Percentiles rank a stretch among this genome's conserved stretches.
Conservation (phyloP, 2,329 filamentous ascomycete species). For the Hypoxylon sp. region DNA sequence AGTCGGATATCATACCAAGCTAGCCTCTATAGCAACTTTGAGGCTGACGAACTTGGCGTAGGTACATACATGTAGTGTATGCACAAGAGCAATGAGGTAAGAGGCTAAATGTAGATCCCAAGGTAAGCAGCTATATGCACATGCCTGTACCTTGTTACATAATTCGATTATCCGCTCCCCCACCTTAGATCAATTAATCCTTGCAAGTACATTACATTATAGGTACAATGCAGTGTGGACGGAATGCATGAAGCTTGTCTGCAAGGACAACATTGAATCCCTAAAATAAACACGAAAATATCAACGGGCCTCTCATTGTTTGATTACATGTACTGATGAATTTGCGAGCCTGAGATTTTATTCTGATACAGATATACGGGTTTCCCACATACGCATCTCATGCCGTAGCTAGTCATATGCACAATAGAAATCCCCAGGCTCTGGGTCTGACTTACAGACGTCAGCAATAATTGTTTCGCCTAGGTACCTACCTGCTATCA, state of each 20-base stretch:
- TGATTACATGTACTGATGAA: constrained; percentile 8
- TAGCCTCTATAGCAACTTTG: constrained; percentile 15
- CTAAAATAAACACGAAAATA: neutral
- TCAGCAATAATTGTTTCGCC: constrained; percentile 6
- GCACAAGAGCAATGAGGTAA: constrained; percentile 1
- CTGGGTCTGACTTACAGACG: constrained; percentile 18
- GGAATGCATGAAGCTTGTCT: neutral
- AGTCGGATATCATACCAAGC: neutral
- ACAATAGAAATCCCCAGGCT: constrained; percentile 21
- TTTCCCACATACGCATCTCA: neutral
- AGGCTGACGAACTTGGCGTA: constrained; percentile 29
- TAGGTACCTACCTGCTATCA: constrained; percentile 9
- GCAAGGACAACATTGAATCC: neutral
- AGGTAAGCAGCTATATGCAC: constrained; percentile 18
- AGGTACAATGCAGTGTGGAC: too few species aligned
- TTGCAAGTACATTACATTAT: neutral
- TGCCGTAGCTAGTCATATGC: constrained; percentile 9
- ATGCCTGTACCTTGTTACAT: neutral
- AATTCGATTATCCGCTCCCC: constrained; percentile 28
- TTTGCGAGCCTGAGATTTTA: neutral
- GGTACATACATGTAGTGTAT: too few species aligned
- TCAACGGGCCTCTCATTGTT: neutral
- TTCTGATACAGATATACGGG: neutral
- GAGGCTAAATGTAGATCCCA: constrained; percentile 12
- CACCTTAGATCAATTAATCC: constrained; percentile 8